A percentile compares a stretch with the other conserved stretches of the same genome.
These are phyloP conservation scores for Xerocomus spinulosus DNA, from an alignment of 768 basidiomycete genomes.

Conservation along the genomic window DNA sequence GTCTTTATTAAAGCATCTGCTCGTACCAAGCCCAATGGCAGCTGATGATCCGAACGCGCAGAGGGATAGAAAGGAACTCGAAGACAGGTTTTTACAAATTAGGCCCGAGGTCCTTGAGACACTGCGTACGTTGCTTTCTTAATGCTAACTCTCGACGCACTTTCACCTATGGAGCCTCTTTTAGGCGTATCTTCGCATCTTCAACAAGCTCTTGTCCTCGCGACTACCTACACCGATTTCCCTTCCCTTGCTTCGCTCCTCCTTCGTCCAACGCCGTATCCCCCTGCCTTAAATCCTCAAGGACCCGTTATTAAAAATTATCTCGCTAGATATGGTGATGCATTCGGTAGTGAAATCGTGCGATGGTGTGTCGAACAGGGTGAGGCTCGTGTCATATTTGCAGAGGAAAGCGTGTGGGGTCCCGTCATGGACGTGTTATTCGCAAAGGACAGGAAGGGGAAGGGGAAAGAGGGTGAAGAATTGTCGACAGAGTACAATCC, in stretches of 20 bases:
- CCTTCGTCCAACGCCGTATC: conserved; percentile 60
- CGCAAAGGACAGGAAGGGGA: conserved; percentile 21
- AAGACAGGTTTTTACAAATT: conserved; percentile 63
- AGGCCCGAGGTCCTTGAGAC: conserved; percentile 77
- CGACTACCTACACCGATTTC: conserved; percentile 86
- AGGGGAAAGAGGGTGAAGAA: conserved; percentile 27
- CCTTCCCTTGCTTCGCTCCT: conserved; percentile 80
- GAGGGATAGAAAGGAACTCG: conserved; percentile 55
- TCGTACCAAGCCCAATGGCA: conserved; percentile 39
- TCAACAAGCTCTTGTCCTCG: conserved; percentile 71
- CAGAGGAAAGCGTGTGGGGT: conserved; percentile 60
- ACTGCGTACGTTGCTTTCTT: conserved; percentile 53
- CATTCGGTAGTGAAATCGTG: conserved; percentile 86
- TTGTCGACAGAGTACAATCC: conserved; percentile 42
- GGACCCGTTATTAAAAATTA: conserved; percentile 61
- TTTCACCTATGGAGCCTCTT: not conserved
- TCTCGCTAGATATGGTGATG: conserved; percentile 72
- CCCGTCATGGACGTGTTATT: conserved; percentile 73
- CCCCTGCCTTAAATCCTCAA: conserved; percentile 61
- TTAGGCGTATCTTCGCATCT: conserved; percentile 65
- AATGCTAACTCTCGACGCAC: not conserved
- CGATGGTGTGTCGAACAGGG: conserved; percentile 91
- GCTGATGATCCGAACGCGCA: conserved; percentile 45
- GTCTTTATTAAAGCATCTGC: not conserved
- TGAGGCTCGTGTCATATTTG: conserved; percentile 77